phyloP scores from a whole-genome alignment of 2,329 filamentous ascomycete genomes.

The Pseudogymnoascus sp. region DNA sequence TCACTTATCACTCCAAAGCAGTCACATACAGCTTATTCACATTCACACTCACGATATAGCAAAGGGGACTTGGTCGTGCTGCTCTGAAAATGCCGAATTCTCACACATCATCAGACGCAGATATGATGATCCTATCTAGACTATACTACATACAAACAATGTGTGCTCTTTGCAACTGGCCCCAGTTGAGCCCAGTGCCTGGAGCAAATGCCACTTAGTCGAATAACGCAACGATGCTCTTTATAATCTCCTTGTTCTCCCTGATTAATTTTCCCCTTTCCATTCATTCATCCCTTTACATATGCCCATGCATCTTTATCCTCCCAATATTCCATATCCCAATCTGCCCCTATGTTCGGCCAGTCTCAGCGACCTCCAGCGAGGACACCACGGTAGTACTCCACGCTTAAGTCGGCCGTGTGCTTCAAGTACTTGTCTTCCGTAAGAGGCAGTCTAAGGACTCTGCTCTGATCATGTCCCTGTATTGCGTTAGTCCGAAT shows the following conservation, averaged over 20 bases:
- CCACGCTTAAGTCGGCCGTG: conserved; percentile 60
- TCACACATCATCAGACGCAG: conserved; percentile 3
- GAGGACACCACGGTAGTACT: conserved; percentile 47
- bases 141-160: conserved; percentile 10
- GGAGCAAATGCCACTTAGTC: background rate
- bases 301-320: conserved; percentile 7
- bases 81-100: conserved; percentile 4
- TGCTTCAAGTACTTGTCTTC: conserved; percentile 66
- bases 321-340: background rate
- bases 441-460: conserved; percentile 58
- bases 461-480: conserved; percentile 37
- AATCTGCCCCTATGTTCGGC: background rate
- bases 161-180: background rate
- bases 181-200: background rate
- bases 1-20: background rate
- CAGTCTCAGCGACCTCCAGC: conserved; percentile 14
- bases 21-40: background rate
- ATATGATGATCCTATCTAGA: conserved; percentile 8
- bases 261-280: background rate
- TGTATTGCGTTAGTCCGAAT: conserved; percentile 24
- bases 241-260: background rate
- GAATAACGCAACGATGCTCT: conserved; percentile 7
- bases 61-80: background rate
- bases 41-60: background rate
- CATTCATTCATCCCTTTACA: conserved; percentile 9